phyloP scores from a whole-genome alignment of 2,329 filamentous ascomycete species.

The Epichloe uncinata region DNA sequence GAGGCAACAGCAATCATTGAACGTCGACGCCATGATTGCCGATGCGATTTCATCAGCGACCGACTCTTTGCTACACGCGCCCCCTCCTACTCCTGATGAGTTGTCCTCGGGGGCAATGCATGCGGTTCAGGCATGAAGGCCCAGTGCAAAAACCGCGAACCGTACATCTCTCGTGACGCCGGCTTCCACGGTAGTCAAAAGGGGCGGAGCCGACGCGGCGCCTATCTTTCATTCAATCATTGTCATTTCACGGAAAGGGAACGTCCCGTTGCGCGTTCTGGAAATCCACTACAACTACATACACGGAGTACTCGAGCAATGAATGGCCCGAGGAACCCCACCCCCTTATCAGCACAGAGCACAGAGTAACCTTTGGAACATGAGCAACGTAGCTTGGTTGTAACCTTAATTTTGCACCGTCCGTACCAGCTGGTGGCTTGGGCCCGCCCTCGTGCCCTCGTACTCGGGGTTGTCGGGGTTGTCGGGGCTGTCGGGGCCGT shows the following conservation, averaged over 20 bases:
- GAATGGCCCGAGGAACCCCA: neutral
- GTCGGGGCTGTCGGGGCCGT: too few relatives aligned
- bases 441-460: neutral
- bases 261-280: too few relatives aligned
- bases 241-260: too few relatives aligned
- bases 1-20: neutral
- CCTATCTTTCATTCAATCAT: too few relatives aligned
- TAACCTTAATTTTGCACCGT: neutral
- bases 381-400: conserved; percentile 1
- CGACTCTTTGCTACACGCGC: neutral
- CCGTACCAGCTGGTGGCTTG: neutral
- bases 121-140: too few relatives aligned
- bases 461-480: neutral
- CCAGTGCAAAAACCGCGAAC: too few relatives aligned
- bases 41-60: neutral
- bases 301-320: neutral
- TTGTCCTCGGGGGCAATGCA: too few relatives aligned
- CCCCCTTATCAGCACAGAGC: neutral
- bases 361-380: neutral
- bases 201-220: neutral
- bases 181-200: neutral
- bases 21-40: neutral
- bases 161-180: too few relatives aligned
- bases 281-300: too few relatives aligned
- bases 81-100: neutral